Conservation (phyloP, 108 stramenopile genomes). For the Cyclotella choctawhatcheeana region DNA sequence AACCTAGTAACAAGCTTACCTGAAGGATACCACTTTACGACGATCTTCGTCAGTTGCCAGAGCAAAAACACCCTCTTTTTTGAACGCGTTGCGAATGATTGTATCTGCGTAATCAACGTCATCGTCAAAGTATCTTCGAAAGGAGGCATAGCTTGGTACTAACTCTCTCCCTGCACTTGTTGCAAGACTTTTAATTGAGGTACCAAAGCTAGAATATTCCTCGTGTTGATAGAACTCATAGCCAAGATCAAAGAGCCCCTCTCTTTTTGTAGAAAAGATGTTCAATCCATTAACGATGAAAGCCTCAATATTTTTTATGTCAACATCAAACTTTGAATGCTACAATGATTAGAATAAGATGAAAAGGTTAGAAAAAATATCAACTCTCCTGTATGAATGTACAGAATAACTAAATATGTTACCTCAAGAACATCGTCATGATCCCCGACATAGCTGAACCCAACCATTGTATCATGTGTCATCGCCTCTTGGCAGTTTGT, state of each 20-base stretch:
- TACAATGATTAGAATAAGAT: neutral
- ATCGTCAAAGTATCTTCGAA: slow-evolving; percentile 60
- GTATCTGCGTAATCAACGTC: slow-evolving; percentile 72
- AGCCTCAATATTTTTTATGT: slow-evolving; percentile 38
- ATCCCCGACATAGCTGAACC: slow-evolving; percentile 30
- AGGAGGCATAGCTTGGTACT: slow-evolving; percentile 70
- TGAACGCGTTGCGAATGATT: slow-evolving; percentile 56
- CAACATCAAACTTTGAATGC: slow-evolving; percentile 43
- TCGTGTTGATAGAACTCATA: slow-evolving; percentile 72
- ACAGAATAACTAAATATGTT: neutral
- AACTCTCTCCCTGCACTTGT: slow-evolving; percentile 58
- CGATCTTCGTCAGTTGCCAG: slow-evolving; percentile 61
- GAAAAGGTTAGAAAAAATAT: neutral
- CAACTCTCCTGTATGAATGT: neutral
- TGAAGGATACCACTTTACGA: slow-evolving; percentile 52
- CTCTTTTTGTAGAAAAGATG: slow-evolving; percentile 30
- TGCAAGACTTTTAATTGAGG: slow-evolving; percentile 54
- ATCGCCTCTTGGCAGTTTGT: slow-evolving; percentile 23
- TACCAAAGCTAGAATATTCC: slow-evolving; percentile 44
- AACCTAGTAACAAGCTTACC: too few relatives aligned
- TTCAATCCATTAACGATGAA: slow-evolving; percentile 43
- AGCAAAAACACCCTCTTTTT: slow-evolving; percentile 24
- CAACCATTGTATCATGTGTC: slow-evolving; percentile 26
- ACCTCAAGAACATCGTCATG: slow-evolving; percentile 13
- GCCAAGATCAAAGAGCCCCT: slow-evolving; percentile 43